Evolutionary conservation across 495 filamentous ascomycete species (phyloP).

Genomic region (Elaphomyces granulatus): DNA sequence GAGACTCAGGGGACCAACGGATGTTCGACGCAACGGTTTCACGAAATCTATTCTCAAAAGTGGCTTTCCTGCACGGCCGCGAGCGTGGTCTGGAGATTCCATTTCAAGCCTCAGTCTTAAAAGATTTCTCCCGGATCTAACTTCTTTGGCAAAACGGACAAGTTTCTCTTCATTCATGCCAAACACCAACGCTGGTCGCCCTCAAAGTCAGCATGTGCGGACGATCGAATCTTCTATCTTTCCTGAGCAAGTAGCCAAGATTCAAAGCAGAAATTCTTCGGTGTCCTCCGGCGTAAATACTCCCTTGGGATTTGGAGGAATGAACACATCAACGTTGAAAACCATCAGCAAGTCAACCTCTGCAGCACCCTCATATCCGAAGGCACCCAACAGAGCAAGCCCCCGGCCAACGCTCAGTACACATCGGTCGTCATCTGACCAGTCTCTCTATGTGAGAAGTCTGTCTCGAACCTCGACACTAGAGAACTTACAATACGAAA

Average conservation of each 20-base stretch:
- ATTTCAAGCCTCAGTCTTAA: constrained; percentile 14
- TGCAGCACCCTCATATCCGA: too few relatives aligned
- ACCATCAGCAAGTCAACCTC: too few relatives aligned
- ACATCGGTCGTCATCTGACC: constrained; percentile 55
- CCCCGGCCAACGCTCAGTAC: constrained; percentile 19
- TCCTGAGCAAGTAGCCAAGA: too few relatives aligned
- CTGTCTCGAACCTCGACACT: constrained; percentile 68
- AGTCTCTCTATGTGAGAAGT: constrained; percentile 48
- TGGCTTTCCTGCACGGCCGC: constrained; percentile 24
- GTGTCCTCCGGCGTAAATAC: too few relatives aligned
- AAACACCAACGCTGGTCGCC: too few relatives aligned
- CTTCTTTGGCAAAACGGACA: constrained; percentile 30
- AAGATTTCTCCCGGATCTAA: constrained; percentile 30
- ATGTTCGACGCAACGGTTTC: constrained; percentile 15
- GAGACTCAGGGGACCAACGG: neutral
- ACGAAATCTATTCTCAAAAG: constrained; percentile 28
- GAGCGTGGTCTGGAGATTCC: constrained; percentile 28
- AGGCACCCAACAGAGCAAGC: too few relatives aligned
- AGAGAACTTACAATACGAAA: constrained; percentile 69
- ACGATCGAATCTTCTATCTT: too few relatives aligned
- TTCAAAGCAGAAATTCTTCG: too few relatives aligned
- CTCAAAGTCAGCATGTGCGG: too few relatives aligned
- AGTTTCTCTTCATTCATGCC: constrained; percentile 13
- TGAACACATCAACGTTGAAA: too few relatives aligned
- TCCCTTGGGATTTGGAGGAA: too few relatives aligned